Conservation (phyloP, 1,284 basidiomycete genomes). For the Malassezia caprae region DNA sequence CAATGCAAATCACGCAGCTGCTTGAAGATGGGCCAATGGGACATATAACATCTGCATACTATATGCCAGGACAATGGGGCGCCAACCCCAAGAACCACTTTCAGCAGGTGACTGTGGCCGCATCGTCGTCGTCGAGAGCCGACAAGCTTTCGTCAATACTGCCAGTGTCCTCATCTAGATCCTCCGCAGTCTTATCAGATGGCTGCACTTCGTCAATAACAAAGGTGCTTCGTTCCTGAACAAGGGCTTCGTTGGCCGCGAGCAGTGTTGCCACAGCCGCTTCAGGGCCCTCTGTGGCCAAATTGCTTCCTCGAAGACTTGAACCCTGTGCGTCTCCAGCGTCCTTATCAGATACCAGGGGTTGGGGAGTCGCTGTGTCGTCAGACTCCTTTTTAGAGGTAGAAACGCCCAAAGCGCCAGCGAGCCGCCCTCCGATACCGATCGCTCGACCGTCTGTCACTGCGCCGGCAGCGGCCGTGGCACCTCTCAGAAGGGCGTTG, state of each 20-base stretch:
- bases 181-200: conserved; percentile 15
- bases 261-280: conserved; percentile 32
- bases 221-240: conserved; percentile 32
- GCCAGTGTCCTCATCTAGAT: conserved; percentile 21
- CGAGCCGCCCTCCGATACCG: conserved; percentile 27
- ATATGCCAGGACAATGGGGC: not conserved
- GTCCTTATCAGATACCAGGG: not conserved
- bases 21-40: not conserved
- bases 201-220: conserved; percentile 34
- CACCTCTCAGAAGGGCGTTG: conserved; percentile 4
- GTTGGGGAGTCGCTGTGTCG: not conserved
- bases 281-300: conserved; percentile 26
- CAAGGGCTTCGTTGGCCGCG: conserved; percentile 30
- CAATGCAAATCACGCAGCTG: not conserved
- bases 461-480: conserved; percentile 8
- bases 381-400: not conserved
- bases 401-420: conserved; percentile 19
- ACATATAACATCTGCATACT: not conserved
- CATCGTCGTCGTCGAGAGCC: not conserved
- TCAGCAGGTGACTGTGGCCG: not conserved
- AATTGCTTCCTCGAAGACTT: conserved; percentile 21
- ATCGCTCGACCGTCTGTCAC: conserved; percentile 18
- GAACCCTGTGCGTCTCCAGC: not conserved
- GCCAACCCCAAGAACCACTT: not conserved
- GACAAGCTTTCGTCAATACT: not conserved